Base-by-base conservation (phyloP, 2,329 filamentous ascomycete species). In the Dothistroma pini region DNA sequence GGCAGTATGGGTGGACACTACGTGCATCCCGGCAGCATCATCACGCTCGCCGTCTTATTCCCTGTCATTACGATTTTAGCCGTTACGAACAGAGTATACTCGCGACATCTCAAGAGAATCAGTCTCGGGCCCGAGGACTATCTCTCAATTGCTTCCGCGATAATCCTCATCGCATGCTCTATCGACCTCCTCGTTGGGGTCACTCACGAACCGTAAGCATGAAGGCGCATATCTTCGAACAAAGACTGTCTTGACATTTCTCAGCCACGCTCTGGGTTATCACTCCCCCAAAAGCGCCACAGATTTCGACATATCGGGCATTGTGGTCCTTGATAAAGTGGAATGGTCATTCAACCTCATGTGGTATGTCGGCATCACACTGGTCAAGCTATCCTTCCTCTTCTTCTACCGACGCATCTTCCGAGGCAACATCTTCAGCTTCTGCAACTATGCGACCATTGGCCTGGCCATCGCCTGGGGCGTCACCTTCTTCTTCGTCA, bases 361-460 rank as follows among this genome's bases (percentile, higher is more conserved):
- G 48, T 51, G 48, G 48, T 51, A 51, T 51, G 48, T 51, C 21
- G 48, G 48, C n/a, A 51, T 51, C 48, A 51, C 48, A n/a, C 48
- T 51, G 48, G 48, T 51, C 48, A 51, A 51, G 48, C 48, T 51
- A 1, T 51, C 48, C 22, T 51, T 51, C 48, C 48, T 51, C 19
- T 51, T 51, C 48, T 51, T 51, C 48, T 51, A 51, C 48, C n/a
- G 48, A 19, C n/a, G 48, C 11, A 51, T 51, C 48, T 51, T 51
- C 48, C 48, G 48, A 6, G 48, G 48, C 19, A 25, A 51, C n/a
- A 16, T 51, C 22, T 51, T 51, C 48, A 51, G 48, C 48, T 16
- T 51, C 29, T 22, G 31, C 48, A 51, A 51, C 48, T 51, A 51
- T 51, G 48, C 48, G 19, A 51, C 21, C 19, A 51, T 51, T 3